Evolutionary conservation across 1,284 basidiomycete genomes (phyloP).

Genomic region (Boletellus deceptivus): DNA sequence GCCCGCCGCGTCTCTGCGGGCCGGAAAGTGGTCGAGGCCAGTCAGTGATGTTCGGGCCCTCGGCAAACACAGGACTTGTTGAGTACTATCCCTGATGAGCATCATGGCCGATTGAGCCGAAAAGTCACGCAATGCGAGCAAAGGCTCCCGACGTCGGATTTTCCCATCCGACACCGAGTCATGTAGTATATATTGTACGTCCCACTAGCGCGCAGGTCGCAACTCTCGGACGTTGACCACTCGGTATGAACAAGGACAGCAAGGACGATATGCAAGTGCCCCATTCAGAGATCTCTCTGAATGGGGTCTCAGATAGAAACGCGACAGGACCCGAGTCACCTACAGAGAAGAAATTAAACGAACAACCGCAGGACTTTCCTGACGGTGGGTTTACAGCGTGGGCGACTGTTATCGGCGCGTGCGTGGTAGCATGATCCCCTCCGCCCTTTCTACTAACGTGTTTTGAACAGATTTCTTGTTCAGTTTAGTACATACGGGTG

Average conservation of each 20-base stretch:
- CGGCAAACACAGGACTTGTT: too few species aligned
- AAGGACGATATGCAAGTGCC: background rate
- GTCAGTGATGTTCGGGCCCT: too few species aligned
- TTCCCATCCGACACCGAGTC: too few species aligned
- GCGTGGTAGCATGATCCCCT: constrained; percentile 2
- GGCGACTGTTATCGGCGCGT: constrained; percentile 33
- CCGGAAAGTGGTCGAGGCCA: too few species aligned
- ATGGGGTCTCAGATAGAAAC: background rate
- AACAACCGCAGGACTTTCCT: constrained; percentile 13
- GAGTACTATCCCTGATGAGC: too few species aligned
- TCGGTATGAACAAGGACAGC: constrained; percentile 1
- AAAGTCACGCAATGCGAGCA: too few species aligned
- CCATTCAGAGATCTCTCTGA: background rate
- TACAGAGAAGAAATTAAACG: background rate
- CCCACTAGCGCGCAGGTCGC: too few species aligned
- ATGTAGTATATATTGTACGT: too few species aligned
- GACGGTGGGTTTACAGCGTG: constrained; percentile 30
- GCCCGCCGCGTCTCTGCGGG: too few species aligned
- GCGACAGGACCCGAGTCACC: background rate
- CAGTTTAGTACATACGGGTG: constrained; percentile 42
- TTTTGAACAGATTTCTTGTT: constrained; percentile 27
- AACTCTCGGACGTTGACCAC: too few species aligned
- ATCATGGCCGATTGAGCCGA: too few species aligned
- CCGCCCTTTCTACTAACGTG: background rate
- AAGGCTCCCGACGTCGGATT: too few species aligned